Base-by-base conservation (phyloP, 106 monocot species). In the Acorus gramineus region DNA sequence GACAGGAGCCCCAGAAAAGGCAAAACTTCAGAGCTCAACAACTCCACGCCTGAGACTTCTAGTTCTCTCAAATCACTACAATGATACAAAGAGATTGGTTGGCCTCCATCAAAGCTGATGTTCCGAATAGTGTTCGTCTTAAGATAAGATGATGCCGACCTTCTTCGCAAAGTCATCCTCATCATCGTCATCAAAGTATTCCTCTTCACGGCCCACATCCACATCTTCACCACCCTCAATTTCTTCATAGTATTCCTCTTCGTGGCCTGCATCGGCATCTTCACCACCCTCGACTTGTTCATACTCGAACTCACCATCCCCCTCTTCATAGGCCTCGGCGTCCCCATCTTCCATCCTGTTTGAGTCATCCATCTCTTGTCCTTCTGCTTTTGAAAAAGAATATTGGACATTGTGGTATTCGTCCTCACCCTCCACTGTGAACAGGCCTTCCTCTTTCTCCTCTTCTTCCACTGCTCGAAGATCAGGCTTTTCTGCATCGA, bases 81-180 rank as follows among this genome's bases (percentile, higher is more conserved):
- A 28, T 28, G 28, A 28, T 28, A 28, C 28, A 28, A 28, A 0
- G 28, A 28, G 28, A 28, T 28, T 28, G 28, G 28, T 28, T 28
- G 28, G 28, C 28, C 28, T 28, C 28, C n/a, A n/a, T n/a, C n/a
- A n/a, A n/a, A n/a, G n/a, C n/a, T n/a, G n/a, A n/a, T n/a, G n/a
- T n/a, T n/a, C n/a, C n/a, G n/a, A n/a, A n/a, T n/a, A n/a, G n/a
- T n/a, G n/a, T n/a, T n/a, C n/a, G n/a, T n/a, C 7, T n/a, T 70
- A 85, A 2, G 81, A 77, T 44, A 78, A 68, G 59, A 85, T 60
- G 11, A 74, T 68, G 11, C 84, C 76, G 14, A 80, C 78, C 69
- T 81, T 89, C 73, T 49, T 78, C 6, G 85, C 76, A 79, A 93
- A 93, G 12, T 82, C 93, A 50, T 88, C 76, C 1, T 78, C 89